Base-by-base conservation (phyloP, 1,139 yeast species). In the Saccharomyces hybrid region DNA sequence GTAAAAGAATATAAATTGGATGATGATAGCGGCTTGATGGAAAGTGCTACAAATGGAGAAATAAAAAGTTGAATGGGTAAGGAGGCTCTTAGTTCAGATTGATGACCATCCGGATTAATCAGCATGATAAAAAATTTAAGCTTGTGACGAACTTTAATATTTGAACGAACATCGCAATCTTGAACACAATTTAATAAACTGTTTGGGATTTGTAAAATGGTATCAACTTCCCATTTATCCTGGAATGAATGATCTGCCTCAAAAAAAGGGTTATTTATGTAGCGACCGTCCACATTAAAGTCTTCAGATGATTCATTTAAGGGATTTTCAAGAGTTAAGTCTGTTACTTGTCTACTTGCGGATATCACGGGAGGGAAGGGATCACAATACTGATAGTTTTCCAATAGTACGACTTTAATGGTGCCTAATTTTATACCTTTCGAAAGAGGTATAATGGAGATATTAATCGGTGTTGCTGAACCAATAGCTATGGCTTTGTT, bases 401-500 rank as follows among this genome's bases (percentile, higher is more conserved):
- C 98, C 11, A 82, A 77, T 55, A 93, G 71, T 51, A 80, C 77
- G 49, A 89, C 77, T 57, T 79, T 81, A 54, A 89, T 79, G 20
- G 80, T 77, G 1, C 97, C 97, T 49, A 93, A 74, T 57, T 76
- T 77, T 51, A 93, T 75, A 0, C 96, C 96, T 69, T 93, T 93
- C 47, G 83, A 71, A 49, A 93, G 71, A 0, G 99, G 98, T 1
- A 87, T 86, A 64, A 93, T 69, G 63, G 81, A 75, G 64, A 93
- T 76, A 61, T 82, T 79, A 11, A 93, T 77, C 1, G 89, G 88
- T 1, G 88, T 77, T 0, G 81, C 73, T 0, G 96, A 83, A 1
- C 99, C 99, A 47, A 93, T 83, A 0, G 98, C 96, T 38, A 89
- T 81, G 0, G 98, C 96, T 65, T 88, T 85, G 14, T 91, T 78